Evolutionary conservation across 2,329 filamentous ascomycete species (phyloP).

Genomic region (Aspergillus quadrilineatus): DNA sequence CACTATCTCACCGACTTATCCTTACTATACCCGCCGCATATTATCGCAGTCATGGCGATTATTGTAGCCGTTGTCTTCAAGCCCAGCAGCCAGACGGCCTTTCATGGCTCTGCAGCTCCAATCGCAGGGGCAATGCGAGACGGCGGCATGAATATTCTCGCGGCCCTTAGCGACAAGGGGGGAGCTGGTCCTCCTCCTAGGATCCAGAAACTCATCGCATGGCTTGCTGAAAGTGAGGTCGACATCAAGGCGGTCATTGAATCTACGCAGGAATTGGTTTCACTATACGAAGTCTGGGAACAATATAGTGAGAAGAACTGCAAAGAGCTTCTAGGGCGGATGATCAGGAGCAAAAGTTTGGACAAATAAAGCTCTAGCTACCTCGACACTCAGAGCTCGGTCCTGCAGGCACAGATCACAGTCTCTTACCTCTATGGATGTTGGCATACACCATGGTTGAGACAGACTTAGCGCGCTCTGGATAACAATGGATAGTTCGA

Average conservation of each 20-base stretch:
- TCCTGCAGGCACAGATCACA: no score
- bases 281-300: slow-evolving; percentile 77
- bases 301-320: slow-evolving; percentile 63
- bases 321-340: slow-evolving; percentile 62
- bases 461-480: no score
- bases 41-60: slow-evolving; percentile 82
- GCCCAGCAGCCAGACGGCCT: slow-evolving; percentile 52
- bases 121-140: slow-evolving; percentile 39
- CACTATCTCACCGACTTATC: slow-evolving; percentile 91
- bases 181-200: slow-evolving; percentile 32
- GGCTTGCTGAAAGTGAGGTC: slow-evolving; percentile 81
- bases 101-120: slow-evolving; percentile 33
- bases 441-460: no score
- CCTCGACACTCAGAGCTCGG: no score
- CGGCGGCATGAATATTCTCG: slow-evolving; percentile 35
- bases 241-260: slow-evolving; percentile 84
- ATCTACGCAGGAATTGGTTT: slow-evolving; percentile 87
- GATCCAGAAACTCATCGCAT: slow-evolving; percentile 69
- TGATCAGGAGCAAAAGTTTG: slow-evolving; percentile 60
- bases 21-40: slow-evolving; percentile 78
- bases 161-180: slow-evolving; percentile 34
- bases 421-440: no score
- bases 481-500: no score
- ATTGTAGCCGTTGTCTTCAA: slow-evolving; percentile 80
- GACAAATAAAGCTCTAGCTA: slow-evolving; percentile 48